Evolutionary conservation across 495 filamentous ascomycete species (phyloP).

Genomic region (Aspergillus heteromorphus): DNA sequence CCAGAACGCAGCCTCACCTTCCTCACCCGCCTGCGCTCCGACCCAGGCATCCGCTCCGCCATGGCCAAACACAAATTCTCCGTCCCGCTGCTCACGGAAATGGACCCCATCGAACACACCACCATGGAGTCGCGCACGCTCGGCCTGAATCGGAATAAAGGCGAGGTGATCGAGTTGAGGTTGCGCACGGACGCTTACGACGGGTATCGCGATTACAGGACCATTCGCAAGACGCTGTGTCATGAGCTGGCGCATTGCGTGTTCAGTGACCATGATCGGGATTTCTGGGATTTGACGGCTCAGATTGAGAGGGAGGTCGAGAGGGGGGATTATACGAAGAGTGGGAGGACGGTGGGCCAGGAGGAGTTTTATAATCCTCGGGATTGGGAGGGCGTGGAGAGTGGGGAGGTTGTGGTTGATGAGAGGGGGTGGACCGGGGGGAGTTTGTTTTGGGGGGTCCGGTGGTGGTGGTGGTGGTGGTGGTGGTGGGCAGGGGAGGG

Average conservation of each 20-base stretch:
- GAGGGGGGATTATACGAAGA: constrained; percentile 63
- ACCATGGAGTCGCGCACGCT: constrained; percentile 73
- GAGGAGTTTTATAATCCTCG: constrained; percentile 67
- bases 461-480: constrained; percentile 21
- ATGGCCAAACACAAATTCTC: constrained; percentile 82
- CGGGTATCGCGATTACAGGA: constrained; percentile 86
- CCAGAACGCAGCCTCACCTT: constrained; percentile 62
- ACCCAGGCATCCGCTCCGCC: constrained; percentile 75
- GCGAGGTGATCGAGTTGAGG: constrained; percentile 87
- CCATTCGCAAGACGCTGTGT: constrained; percentile 84
- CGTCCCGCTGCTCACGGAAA: constrained; percentile 88
- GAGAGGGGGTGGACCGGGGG: constrained; percentile 85
- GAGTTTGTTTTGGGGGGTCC: constrained; percentile 73
- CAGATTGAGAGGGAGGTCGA: constrained; percentile 87
- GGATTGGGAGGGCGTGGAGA: constrained; percentile 42
- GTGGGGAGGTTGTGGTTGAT: constrained; percentile 59
- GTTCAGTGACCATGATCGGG: constrained; percentile 69
- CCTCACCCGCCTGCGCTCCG: constrained; percentile 69
- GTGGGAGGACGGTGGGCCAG: constrained; percentile 57
- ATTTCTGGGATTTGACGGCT: constrained; percentile 83
- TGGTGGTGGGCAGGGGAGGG: constrained; percentile 22
- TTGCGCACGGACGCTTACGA: constrained; percentile 90
- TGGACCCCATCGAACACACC: constrained; percentile 84
- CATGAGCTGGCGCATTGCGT: constrained; percentile 96
- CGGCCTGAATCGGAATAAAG: constrained; percentile 81